Evolutionary conservation across 2,329 filamentous ascomycete genomes (phyloP).

Genomic region (Fusarium drepaniforme): DNA sequence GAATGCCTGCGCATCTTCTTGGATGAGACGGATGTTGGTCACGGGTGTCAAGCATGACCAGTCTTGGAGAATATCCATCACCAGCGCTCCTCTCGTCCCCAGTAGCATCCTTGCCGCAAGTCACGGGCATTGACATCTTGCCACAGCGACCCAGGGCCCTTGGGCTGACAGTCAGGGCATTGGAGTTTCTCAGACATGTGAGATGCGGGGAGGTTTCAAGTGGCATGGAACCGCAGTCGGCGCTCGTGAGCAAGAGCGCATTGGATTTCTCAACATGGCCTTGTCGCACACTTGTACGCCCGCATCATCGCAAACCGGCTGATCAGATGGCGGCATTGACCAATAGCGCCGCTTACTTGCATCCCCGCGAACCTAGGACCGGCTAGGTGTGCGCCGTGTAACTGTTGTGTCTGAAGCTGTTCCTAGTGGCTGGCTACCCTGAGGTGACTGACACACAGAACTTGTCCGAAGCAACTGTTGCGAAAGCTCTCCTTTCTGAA

Average conservation of each 20-base stretch:
- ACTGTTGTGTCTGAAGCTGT: conserved; percentile 6
- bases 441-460: conserved; percentile 16
- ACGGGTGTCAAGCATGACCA: conserved; percentile 16
- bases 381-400: conserved; percentile 15
- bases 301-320: conserved; percentile 7
- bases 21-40: conserved; percentile 26
- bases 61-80: neutral
- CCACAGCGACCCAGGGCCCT: neutral
- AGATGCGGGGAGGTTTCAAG: conserved; percentile 35
- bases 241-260: conserved; percentile 4
- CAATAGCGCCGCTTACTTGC: conserved; percentile 28
- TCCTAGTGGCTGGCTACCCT: conserved; percentile 26
- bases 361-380: conserved; percentile 33
- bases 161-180: neutral
- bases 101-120: neutral
- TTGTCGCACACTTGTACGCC: conserved; percentile 14
- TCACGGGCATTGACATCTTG: conserved; percentile 2
- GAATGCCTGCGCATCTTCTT: conserved; percentile 14
- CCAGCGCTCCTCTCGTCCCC: neutral
- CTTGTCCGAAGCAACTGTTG: neutral
- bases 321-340: conserved; percentile 11
- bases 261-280: conserved; percentile 15
- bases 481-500: neutral
- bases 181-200: conserved; percentile 15
- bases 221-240: conserved; percentile 12